Percentiles rank a stretch among this genome's conserved stretches.
These are phyloP conservation scores for Penicillium flavigenum DNA, from an alignment of 495 filamentous ascomycete species.

Conservation along the genomic window DNA sequence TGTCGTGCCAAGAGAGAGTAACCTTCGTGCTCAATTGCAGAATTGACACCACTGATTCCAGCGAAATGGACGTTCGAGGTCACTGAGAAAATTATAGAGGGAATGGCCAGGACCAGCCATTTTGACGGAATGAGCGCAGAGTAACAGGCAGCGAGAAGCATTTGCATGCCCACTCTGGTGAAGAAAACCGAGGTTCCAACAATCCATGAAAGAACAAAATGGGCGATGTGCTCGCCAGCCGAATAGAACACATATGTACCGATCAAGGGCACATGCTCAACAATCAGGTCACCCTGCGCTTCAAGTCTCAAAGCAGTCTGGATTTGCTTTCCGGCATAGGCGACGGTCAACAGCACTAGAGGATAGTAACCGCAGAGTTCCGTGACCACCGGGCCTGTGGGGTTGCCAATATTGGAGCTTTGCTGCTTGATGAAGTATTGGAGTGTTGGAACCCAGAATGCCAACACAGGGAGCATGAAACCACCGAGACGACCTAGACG, in stretches of 20 bases:
- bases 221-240: conserved; percentile 51
- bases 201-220: conserved; percentile 49
- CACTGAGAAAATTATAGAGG: conserved; percentile 67
- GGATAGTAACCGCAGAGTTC: conserved; percentile 71
- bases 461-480: conserved; percentile 61
- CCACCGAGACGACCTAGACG: conserved; percentile 40
- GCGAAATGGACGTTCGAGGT: conserved; percentile 69
- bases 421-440: conserved; percentile 66
- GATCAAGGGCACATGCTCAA: conserved; percentile 58
- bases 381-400: conserved; percentile 71
- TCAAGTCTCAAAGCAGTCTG: conserved; percentile 58
- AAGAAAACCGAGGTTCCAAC: conserved; percentile 63
- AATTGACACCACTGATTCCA: conserved; percentile 59
- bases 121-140: conserved; percentile 65
- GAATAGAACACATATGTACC: conserved; percentile 65
- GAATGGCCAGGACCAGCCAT: conserved; percentile 60
- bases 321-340: conserved; percentile 61
- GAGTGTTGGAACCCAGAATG: conserved; percentile 68
- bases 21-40: conserved; percentile 51
- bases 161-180: conserved; percentile 68
- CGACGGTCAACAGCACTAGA: conserved; percentile 64
- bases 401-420: conserved; percentile 63
- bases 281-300: conserved; percentile 51
- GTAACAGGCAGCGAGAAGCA: conserved; percentile 62
- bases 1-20: conserved; percentile 68